Conservation (phyloP, 1,139 yeast genomes). For the Blastobotrys aristatus region DNA sequence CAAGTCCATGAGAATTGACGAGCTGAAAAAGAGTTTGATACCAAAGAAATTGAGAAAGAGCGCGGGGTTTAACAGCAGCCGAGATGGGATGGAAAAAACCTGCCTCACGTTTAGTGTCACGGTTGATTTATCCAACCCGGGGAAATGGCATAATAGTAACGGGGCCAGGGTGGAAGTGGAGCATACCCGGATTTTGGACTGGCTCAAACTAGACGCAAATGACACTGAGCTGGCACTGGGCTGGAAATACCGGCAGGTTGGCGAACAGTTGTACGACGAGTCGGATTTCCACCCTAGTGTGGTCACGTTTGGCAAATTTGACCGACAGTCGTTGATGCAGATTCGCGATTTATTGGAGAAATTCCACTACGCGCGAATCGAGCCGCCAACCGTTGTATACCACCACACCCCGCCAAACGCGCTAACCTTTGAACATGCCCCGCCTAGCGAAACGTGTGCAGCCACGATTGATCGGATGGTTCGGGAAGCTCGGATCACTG, state of each 20-base stretch:
- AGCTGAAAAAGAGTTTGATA: background rate
- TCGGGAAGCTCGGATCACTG: slow-evolving; percentile 17
- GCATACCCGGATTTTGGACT: background rate
- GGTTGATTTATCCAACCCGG: background rate
- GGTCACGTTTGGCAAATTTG: background rate
- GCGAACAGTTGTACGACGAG: slow-evolving; percentile 8
- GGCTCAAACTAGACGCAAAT: slow-evolving; percentile 5
- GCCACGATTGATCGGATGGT: slow-evolving; percentile 10
- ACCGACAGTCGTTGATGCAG: background rate
- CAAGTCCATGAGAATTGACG: slow-evolving; percentile 7
- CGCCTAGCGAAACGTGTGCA: background rate
- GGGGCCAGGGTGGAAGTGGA: background rate
- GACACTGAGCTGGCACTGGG: slow-evolving; percentile 9
- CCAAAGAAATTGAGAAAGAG: background rate
- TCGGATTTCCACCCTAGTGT: background rate
- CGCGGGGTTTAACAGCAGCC: background rate
- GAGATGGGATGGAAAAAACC: background rate
- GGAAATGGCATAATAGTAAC: background rate
- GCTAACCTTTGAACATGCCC: background rate
- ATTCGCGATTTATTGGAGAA: slow-evolving; percentile 14
- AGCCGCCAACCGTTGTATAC: background rate
- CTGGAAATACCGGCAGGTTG: slow-evolving; percentile 12
- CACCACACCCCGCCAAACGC: background rate
- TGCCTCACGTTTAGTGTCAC: background rate
- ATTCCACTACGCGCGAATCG: slow-evolving; percentile 15